Base-by-base conservation (phyloP, 176 grass and related monocot genomes). In the Oryza coarctata region DNA sequence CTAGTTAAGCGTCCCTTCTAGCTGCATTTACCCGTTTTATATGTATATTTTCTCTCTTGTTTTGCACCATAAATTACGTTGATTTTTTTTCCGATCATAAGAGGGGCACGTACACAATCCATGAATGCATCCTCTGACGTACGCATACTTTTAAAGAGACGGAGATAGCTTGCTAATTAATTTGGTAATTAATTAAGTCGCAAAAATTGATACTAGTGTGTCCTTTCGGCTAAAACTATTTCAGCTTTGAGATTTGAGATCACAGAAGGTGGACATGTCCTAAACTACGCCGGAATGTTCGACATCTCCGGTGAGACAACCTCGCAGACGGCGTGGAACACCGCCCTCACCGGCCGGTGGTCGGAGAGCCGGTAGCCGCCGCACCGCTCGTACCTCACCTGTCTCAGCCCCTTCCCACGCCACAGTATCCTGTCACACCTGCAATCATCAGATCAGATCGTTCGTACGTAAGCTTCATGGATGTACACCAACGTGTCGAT, bases 341-440 rank as follows among this genome's bases (percentile, higher is more conserved):
- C 44, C 6, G 94, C 89, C 29, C 85, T 84, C 25, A 97, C 94
- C 7, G 94, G 90, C 11, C 94, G 89, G 76, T 92, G 94, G 66
- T 97, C 94, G 17, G 94, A 97, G 35, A 94, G 62, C 68, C 80
- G 67, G 74, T 85, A 92, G 7, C 69, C 57, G 13, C 91, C 87
- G 73, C 87, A 97, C 38, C 87, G 39, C 39, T 90, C 94, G 20
- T 97, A 97, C 50, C 73, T 45, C 65, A 70, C 47, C 77, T 94
- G 94, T 77, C 73, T 94, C 85, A 92, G 44, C 40, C 92, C 92
- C 84, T 86, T 86, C 5, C 94, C 88, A 43, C 87, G 71, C 89
- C 92, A 97, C 1, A 97, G 83, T 25, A 97, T 90, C 22, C 94
- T 88, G 44, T 97, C 94, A 41, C 94, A 97, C 94, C 91, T 97